Conservation (phyloP, 768 basidiomycete genomes). For the Hygrocybe punicea region DNA sequence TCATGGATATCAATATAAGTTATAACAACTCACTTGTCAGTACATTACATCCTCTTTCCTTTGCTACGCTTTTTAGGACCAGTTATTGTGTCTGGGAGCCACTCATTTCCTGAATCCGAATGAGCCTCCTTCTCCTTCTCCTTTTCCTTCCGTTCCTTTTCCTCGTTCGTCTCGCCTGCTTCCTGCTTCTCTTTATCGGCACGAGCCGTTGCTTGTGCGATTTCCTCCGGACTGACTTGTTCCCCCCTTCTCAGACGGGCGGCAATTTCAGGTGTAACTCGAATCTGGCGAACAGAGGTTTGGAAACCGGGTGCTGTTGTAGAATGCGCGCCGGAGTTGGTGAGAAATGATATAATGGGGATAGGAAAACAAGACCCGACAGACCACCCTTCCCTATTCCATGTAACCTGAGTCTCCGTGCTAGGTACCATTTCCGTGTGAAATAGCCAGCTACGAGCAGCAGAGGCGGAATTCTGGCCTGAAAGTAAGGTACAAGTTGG, state of each 20-base stretch:
- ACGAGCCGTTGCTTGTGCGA: conserved; percentile 43
- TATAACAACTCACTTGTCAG: not conserved
- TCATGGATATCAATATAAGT: no score
- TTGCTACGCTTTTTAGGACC: conserved; percentile 44
- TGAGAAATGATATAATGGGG: not conserved
- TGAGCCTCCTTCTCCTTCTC: not conserved
- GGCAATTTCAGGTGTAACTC: conserved; percentile 49
- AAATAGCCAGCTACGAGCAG: conserved; percentile 46
- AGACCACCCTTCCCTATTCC: conserved; percentile 58
- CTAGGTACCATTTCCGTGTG: conserved; percentile 49
- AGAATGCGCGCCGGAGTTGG: not conserved
- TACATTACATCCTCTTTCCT: conserved; percentile 29
- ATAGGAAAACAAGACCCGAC: conserved; percentile 9
- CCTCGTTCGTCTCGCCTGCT: not conserved
- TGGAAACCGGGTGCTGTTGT: conserved; percentile 52
- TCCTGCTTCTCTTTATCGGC: conserved; percentile 32
- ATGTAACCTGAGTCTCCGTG: conserved; percentile 42
- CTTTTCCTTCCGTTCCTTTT: not conserved
- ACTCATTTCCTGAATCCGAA: conserved; percentile 42
- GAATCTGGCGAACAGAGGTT: conserved; percentile 48
- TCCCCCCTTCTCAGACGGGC: conserved; percentile 51
- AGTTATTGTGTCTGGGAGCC: conserved; percentile 49
- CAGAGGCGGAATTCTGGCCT: conserved; percentile 43
- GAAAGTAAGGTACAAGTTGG: not conserved
- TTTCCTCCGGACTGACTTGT: conserved; percentile 51